Evolutionary conservation across 768 basidiomycete genomes (phyloP).

Genomic region (Agaricus sinodeliciosus): DNA sequence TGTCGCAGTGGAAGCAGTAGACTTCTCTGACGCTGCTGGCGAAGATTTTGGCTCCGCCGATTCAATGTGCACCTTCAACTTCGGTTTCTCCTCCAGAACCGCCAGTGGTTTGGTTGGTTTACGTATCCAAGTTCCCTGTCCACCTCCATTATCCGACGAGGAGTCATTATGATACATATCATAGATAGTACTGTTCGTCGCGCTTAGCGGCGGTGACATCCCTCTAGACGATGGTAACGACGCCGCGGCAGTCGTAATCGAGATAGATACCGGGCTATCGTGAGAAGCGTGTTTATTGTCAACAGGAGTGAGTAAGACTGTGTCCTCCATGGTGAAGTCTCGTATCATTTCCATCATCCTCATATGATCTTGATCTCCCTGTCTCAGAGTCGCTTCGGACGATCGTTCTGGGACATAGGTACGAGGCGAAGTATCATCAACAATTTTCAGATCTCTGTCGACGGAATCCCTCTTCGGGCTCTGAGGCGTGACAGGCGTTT

Average conservation of each 20-base stretch:
- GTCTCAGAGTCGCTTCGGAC: slow-evolving; percentile 24
- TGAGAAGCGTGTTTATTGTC: not conserved
- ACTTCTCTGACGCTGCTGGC: slow-evolving; percentile 3
- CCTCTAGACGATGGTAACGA: slow-evolving; percentile 4
- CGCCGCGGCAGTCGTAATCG: slow-evolving; percentile 6
- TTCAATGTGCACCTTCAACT: slow-evolving; percentile 9
- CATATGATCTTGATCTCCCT: slow-evolving; percentile 25
- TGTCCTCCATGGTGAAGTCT: slow-evolving; percentile 17
- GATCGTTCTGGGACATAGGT: slow-evolving; percentile 13
- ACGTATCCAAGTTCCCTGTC: slow-evolving; percentile 9
- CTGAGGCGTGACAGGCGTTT: slow-evolving; percentile 53
- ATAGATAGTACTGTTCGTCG: slow-evolving; percentile 4
- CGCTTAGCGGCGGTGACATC: slow-evolving; percentile 6
- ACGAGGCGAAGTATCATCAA: slow-evolving; percentile 17
- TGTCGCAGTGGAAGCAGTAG: slow-evolving; percentile 2
- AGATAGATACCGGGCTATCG: not conserved
- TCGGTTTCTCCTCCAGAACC: slow-evolving; percentile 5
- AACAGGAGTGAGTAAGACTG: slow-evolving; percentile 15
- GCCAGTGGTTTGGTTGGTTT: not conserved
- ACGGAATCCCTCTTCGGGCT: slow-evolving; percentile 26
- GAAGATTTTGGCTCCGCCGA: not conserved
- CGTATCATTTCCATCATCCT: slow-evolving; percentile 19
- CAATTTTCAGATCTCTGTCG: slow-evolving; percentile 10
- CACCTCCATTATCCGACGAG: slow-evolving; percentile 8
- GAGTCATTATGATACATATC: slow-evolving; percentile 9